Percentiles rank a stretch among this genome's conserved stretches.
Evolutionary conservation across 2,329 filamentous ascomycete species (phyloP).

Genomic region (Alternaria ethzedia): DNA sequence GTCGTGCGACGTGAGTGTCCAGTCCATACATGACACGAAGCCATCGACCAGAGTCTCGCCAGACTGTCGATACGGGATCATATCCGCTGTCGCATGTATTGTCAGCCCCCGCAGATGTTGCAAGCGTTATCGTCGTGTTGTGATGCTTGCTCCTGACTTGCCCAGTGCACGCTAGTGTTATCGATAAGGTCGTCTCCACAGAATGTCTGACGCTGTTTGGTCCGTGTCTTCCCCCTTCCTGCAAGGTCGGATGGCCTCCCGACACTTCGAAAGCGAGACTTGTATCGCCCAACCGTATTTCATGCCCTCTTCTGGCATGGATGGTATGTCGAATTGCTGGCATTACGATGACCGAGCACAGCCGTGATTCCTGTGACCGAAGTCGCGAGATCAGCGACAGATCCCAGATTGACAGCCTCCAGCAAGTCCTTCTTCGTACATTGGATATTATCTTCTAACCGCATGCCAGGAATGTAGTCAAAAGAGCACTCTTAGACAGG

Average conservation of each 20-base stretch:
- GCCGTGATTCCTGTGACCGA: not conserved
- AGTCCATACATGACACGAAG: not conserved
- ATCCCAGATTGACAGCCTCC: constrained; percentile 32
- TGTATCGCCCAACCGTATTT: not conserved
- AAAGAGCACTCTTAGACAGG: not conserved
- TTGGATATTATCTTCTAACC: not conserved
- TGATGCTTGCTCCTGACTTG: not conserved
- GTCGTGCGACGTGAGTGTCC: not conserved
- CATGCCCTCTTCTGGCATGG: not conserved
- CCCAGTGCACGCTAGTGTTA: not conserved
- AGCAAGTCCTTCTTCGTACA: constrained; percentile 16
- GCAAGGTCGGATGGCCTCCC: not conserved
- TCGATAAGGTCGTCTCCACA: not conserved
- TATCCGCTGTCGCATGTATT: not conserved
- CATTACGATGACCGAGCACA: not conserved
- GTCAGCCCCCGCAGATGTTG: not conserved
- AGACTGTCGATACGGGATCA: not conserved
- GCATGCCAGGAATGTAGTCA: not conserved
- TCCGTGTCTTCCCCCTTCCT: not conserved
- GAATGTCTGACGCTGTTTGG: not conserved
- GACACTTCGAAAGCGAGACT: not conserved
- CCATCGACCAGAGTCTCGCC: not conserved
- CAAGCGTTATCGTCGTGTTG: not conserved
- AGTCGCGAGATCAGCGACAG: constrained; percentile 17
- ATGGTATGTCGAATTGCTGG: not conserved